Evolutionary conservation across 2,329 filamentous ascomycete genomes (phyloP).

Genomic region (Colletotrichum orchidophilum): DNA sequence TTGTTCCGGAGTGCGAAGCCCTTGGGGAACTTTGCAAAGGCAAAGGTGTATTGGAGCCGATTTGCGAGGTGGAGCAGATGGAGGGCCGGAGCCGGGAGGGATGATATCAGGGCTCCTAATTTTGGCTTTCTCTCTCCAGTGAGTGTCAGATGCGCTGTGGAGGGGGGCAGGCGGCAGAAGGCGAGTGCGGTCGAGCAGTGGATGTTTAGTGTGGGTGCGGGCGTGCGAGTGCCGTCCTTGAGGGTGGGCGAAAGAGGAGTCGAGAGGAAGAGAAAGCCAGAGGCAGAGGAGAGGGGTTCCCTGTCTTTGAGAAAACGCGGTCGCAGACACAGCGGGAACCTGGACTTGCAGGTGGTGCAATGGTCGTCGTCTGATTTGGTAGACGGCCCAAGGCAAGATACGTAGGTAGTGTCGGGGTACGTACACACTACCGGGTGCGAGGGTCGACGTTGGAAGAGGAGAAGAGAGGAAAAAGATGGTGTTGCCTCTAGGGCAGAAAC

Average conservation of each 20-base stretch:
- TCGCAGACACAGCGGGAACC: not conserved
- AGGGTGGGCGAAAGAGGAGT: no score
- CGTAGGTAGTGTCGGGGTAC: not conserved
- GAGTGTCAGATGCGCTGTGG: not conserved
- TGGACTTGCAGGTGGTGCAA: not conserved
- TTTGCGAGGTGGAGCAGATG: conserved; percentile 7
- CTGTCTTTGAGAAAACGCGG: not conserved
- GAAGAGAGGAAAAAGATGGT: not conserved
- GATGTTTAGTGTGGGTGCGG: not conserved
- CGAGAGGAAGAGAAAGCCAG: not conserved
- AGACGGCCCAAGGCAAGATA: not conserved
- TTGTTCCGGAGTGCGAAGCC: not conserved
- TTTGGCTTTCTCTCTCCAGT: not conserved
- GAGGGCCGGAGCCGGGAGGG: conserved; percentile 28
- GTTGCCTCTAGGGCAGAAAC: conserved; percentile 25
- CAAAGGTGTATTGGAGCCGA: not conserved
- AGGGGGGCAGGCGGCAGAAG: not conserved
- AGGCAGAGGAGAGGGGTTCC: not conserved
- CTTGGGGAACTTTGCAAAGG: not conserved
- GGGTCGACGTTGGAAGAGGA: not conserved
- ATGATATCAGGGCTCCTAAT: conserved; percentile 7
- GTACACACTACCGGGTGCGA: conserved; percentile 10
- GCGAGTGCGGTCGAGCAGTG: not conserved
- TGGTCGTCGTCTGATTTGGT: not conserved
- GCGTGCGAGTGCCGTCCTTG: not conserved